These are phyloP conservation scores for Colletotrichum gloeosporioides DNA, from an alignment of 2,329 filamentous ascomycete species.

Conservation along the genomic window DNA sequence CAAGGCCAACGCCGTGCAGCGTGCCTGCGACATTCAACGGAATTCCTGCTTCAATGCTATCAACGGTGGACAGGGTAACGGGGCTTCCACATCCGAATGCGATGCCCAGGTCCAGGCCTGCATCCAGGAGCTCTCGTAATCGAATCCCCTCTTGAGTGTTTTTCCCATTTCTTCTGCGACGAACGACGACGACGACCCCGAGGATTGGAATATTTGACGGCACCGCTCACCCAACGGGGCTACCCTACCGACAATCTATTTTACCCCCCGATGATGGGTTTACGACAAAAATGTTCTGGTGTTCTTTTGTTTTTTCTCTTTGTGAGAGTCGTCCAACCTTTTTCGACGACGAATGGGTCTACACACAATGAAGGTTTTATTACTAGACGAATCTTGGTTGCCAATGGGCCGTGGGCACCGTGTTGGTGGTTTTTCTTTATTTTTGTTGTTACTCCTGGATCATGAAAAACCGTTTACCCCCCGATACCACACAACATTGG, in stretches of 20 bases:
- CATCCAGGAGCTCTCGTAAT: constrained; percentile 35
- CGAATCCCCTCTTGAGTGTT: not conserved
- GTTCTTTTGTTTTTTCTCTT: not conserved
- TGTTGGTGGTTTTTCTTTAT: not conserved
- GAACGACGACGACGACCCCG: not conserved
- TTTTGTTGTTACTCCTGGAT: not conserved
- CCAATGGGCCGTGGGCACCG: not conserved
- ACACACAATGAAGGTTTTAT: not conserved
- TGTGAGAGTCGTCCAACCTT: not conserved
- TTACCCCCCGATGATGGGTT: not conserved
- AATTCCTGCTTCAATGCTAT: constrained; percentile 63
- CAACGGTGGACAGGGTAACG: constrained; percentile 51
- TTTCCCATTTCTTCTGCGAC: not conserved
- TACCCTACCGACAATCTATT: not conserved
- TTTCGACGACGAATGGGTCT: not conserved
- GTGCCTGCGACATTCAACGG: constrained; percentile 69
- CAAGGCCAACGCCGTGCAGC: constrained; percentile 58
- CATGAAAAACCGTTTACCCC: constrained; percentile 3
- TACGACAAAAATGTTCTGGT: not conserved
- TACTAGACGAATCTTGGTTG: not conserved
- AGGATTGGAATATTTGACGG: not conserved
- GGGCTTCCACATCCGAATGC: constrained; percentile 56
- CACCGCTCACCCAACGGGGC: not conserved
- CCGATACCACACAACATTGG: constrained; percentile 17
- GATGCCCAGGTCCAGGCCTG: constrained; percentile 56